phyloP scores from a whole-genome alignment of 108 stramenopile genomes.

The Nannochloropsis oceanica region DNA sequence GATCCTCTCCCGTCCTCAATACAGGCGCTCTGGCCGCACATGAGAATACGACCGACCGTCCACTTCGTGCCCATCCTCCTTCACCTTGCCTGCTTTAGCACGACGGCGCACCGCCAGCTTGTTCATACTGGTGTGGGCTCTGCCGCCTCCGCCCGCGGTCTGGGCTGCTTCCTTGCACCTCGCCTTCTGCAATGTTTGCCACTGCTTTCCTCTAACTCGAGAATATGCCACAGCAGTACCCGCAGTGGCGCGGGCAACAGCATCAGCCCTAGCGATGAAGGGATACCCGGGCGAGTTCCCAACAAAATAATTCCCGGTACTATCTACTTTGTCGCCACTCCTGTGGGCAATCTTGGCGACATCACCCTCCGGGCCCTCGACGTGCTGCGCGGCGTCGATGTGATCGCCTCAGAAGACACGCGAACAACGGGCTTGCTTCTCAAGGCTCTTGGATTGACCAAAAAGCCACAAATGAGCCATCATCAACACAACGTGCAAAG shows the following conservation, averaged over 20 bases:
- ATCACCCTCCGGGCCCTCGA: constrained; percentile 32
- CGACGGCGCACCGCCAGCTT: too few species aligned
- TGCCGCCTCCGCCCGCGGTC: too few species aligned
- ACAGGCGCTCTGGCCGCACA: background rate
- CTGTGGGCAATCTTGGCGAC: constrained; percentile 32
- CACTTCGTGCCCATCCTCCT: background rate
- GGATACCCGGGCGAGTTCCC: background rate
- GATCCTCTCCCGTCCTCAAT: background rate
- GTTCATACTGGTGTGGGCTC: too few species aligned
- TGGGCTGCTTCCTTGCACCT: too few species aligned
- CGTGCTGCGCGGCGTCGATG: constrained; percentile 22
- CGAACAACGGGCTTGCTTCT: constrained; percentile 27
- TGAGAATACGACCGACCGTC: background rate
- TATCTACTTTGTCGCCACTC: constrained; percentile 30
- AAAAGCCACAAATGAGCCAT: constrained; percentile 14
- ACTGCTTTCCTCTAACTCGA: too few species aligned
- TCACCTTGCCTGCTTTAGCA: background rate
- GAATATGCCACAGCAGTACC: too few species aligned
- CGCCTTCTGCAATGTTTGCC: too few species aligned
- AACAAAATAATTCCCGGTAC: background rate
- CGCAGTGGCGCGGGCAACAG: too few species aligned
- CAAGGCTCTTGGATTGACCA: constrained; percentile 22
- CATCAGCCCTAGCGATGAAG: background rate
- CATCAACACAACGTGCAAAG: constrained; percentile 28
- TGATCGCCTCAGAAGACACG: constrained; percentile 34